phyloP scores from a whole-genome alignment of 768 basidiomycete species.

The Termitomyces eurrhizus region DNA sequence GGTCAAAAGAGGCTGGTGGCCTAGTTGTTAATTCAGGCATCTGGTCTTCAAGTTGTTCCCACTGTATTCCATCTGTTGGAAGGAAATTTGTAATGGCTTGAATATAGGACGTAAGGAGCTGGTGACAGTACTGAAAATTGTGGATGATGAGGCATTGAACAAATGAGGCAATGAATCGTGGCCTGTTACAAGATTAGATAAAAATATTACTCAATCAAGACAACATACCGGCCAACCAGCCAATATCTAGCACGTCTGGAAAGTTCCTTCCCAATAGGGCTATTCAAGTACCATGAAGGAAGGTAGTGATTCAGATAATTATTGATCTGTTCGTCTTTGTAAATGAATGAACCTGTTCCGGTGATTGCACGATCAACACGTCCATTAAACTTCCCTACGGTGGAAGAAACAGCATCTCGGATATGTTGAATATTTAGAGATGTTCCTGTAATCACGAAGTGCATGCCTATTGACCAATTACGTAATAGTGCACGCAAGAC shows the following conservation, averaged over 20 bases:
- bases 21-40: background rate
- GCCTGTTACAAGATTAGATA: background rate
- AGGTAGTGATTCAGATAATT: background rate
- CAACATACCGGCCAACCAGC: background rate
- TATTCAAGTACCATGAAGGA: background rate
- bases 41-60: background rate
- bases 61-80: background rate
- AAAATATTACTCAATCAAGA: background rate
- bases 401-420: background rate
- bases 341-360: background rate
- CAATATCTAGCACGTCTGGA: background rate
- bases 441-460: background rate
- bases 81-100: background rate
- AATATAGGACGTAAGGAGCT: conserved; percentile 1
- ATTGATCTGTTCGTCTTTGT: background rate
- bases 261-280: background rate
- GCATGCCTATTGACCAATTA: background rate
- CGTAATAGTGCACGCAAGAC: background rate
- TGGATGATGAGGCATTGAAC: background rate
- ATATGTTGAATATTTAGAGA: background rate
- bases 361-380: background rate
- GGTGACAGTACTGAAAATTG: background rate
- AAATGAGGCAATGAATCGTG: conserved; percentile 1
- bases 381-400: background rate
- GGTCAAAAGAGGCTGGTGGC: background rate